A percentile compares a stretch with the other conserved stretches of the same genome.
Conservation (phyloP, 495 filamentous ascomycete species). For the Pseudoneurospora amorphoporcata region DNA sequence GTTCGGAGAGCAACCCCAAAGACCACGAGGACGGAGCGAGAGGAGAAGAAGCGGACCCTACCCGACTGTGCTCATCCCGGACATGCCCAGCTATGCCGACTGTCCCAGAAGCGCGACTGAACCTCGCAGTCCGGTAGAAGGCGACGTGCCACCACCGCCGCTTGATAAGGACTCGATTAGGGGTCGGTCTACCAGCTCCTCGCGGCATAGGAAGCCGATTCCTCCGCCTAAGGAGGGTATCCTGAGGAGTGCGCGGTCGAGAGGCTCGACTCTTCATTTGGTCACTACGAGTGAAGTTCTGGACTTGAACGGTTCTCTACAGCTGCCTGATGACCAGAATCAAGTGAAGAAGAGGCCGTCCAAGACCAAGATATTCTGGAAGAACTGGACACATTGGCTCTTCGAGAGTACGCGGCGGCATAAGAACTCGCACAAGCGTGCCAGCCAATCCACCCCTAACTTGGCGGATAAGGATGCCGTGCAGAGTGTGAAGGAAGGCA, state of each 20-base stretch:
- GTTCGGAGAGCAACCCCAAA: conserved; percentile 35
- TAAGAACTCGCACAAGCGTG: conserved; percentile 31
- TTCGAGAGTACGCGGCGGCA: conserved; percentile 37
- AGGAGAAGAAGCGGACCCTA: conserved; percentile 40
- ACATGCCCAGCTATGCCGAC: conserved; percentile 54
- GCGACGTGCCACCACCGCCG: conserved; percentile 48
- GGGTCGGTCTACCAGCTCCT: conserved; percentile 49
- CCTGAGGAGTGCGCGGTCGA: conserved; percentile 49
- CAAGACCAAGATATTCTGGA: conserved; percentile 54
- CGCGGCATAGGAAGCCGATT: conserved; percentile 55
- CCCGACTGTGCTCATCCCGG: conserved; percentile 40
- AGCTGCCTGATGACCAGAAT: conserved; percentile 19
- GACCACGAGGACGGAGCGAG: conserved; percentile 45
- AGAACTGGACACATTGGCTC: conserved; percentile 50
- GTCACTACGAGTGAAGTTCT: conserved; percentile 50
- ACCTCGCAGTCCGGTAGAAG: conserved; percentile 25
- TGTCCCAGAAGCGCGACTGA: conserved; percentile 26
- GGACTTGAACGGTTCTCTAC: conserved; percentile 14
- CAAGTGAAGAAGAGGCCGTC: conserved; percentile 39
- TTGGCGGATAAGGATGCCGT: conserved; percentile 27
- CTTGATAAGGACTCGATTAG: conserved; percentile 70
- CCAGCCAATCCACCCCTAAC: conserved; percentile 46
- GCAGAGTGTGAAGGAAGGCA: conserved; percentile 31
- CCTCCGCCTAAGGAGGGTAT: conserved; percentile 76
- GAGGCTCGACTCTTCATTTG: conserved; percentile 71